These are phyloP conservation scores for Oryza rufipogon DNA, from an alignment of 176 grass and related monocot genomes.

Conservation along the genomic window DNA sequence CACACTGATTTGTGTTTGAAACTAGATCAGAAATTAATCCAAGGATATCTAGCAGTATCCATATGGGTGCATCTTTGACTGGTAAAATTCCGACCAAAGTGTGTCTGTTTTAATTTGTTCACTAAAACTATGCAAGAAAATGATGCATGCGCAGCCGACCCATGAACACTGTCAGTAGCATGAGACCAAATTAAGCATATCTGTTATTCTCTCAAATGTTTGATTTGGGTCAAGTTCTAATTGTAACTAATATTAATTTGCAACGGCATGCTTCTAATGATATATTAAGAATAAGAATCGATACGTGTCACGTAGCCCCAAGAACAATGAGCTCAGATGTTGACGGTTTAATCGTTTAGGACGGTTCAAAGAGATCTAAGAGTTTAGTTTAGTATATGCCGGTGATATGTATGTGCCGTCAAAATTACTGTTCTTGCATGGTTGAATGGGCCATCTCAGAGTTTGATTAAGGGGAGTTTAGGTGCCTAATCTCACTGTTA, in stretches of 20 bases:
- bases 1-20: conserved; percentile 28
- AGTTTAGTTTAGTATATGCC: conserved; percentile 1
- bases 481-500: neutral
- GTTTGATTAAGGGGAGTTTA: too few species aligned
- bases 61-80: conserved; percentile 30
- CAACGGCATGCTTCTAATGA: conserved; percentile 23
- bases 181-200: conserved; percentile 26
- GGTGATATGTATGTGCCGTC: neutral
- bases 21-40: conserved; percentile 32
- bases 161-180: conserved; percentile 34
- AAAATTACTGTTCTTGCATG: neutral
- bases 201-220: conserved; percentile 2
- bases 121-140: conserved; percentile 27
- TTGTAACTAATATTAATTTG: neutral
- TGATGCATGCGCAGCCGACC: conserved; percentile 35
- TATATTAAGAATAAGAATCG: conserved; percentile 1
- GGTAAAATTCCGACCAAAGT: conserved; percentile 30
- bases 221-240: neutral
- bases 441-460: neutral
- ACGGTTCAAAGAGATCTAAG: neutral
- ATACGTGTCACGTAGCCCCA: conserved; percentile 31
- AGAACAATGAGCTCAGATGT: neutral
- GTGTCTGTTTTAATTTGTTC: neutral
- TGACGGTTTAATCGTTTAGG: conserved; percentile 21
- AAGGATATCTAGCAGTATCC: neutral